Conservation (phyloP, 2,329 filamentous ascomycete species). For the Pseudonectria buxi region DNA sequence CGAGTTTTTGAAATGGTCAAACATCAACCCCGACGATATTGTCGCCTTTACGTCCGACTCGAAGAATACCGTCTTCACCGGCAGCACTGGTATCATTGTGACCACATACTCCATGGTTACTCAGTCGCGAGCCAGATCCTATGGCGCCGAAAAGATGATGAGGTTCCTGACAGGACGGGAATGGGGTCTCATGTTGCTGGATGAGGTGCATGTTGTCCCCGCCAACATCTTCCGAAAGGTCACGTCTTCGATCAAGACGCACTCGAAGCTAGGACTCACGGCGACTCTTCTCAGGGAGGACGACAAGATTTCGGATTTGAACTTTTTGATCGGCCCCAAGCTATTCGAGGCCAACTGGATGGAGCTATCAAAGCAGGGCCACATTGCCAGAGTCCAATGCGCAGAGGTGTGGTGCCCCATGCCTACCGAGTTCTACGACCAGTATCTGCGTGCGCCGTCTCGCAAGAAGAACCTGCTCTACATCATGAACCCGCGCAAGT, state of each 20-base stretch:
- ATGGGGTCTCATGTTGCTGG: conserved; percentile 95
- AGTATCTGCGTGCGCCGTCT: conserved; percentile 69
- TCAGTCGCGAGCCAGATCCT: conserved; percentile 75
- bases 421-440: conserved; percentile 96
- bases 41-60: conserved; percentile 92
- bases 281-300: conserved; percentile 93
- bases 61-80: conserved; percentile 70
- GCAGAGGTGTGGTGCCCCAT: conserved; percentile 99
- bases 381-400: conserved; percentile 95
- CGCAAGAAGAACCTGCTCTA: conserved; percentile 56
- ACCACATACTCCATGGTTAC: conserved; percentile 99
- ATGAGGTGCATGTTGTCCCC: conserved; percentile 96
- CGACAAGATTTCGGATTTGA: conserved; percentile 95
- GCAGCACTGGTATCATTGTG: conserved; percentile 92
- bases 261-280: conserved; percentile 90
- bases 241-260: conserved; percentile 85
- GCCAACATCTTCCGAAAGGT: conserved; percentile 95
- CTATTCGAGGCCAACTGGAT: conserved; percentile 99
- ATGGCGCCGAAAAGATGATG: conserved; percentile 97
- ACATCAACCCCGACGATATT: conserved; percentile 86
- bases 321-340: conserved; percentile 96
- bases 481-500: conserved; percentile 97
- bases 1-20: conserved; percentile 97
- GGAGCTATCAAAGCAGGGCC: conserved; percentile 92
- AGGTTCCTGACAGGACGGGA: conserved; percentile 81